Percentiles rank a stretch among this genome's conserved stretches.
Evolutionary conservation across 2,329 filamentous ascomycete species (phyloP).

Genomic region (Penicillium digitatum): DNA sequence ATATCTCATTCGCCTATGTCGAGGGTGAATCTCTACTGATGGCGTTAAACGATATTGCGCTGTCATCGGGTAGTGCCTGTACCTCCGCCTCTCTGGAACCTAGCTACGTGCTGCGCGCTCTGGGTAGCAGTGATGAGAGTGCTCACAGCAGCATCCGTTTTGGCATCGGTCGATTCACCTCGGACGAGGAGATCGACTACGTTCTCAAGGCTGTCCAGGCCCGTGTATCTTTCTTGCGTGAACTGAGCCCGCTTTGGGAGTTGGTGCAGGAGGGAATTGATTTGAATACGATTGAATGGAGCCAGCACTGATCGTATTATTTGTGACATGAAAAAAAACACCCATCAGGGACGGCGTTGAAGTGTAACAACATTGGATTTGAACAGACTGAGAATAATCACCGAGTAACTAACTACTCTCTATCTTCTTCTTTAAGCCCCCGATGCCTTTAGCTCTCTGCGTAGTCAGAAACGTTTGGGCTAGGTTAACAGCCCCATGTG

Average conservation of each 20-base stretch:
- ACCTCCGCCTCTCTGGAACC: conserved; percentile 95
- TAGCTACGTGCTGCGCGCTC: conserved; percentile 87
- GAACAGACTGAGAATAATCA: conserved; percentile 25
- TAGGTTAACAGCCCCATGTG: background rate
- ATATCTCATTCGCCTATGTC: conserved; percentile 97
- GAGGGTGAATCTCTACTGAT: conserved; percentile 97
- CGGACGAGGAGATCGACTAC: conserved; percentile 92
- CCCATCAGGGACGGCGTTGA: conserved; percentile 18
- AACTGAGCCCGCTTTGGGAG: conserved; percentile 95
- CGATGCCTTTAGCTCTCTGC: background rate
- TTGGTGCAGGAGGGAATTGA: conserved; percentile 95
- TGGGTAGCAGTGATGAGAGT: conserved; percentile 95
- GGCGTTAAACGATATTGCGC: conserved; percentile 95
- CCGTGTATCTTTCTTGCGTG: conserved; percentile 85
- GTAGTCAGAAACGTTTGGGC: background rate
- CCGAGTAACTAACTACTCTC: conserved; percentile 3
- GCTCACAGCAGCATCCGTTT: conserved; percentile 98
- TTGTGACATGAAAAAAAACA: conserved; percentile 19
- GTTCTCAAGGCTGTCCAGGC: conserved; percentile 90
- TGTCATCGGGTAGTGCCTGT: conserved; percentile 94
- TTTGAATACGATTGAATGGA: conserved; percentile 96
- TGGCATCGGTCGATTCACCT: conserved; percentile 95
- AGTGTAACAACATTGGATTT: conserved; percentile 24
- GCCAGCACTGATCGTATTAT: conserved; percentile 69
- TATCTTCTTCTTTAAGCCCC: background rate